Evolutionary conservation across 2,329 filamentous ascomycete genomes (phyloP), one percentile per base, ranked within the genome.

Genomic region (Didymella lethalis): DNA sequence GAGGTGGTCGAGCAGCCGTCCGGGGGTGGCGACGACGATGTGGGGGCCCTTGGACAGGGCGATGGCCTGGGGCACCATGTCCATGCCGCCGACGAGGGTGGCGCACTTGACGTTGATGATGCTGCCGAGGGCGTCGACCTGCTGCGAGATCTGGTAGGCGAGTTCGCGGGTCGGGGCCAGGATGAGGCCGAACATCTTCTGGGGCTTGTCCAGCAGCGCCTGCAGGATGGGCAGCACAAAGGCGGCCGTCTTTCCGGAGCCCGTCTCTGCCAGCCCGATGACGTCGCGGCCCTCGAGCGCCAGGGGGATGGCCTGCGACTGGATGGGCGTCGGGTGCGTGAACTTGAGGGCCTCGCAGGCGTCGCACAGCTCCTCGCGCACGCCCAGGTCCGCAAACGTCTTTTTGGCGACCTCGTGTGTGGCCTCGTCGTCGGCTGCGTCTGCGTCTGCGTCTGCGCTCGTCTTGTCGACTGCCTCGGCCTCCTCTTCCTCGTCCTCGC

Each of bases 11-110:
- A 97, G 83, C 23, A 97, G 81, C 56, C 94, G 87, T 51, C 93
- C 94, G n/a, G 94, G 94, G 0, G 94, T 97, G 0, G 94, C 94
- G 38, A 98, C 93, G 23, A 98, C 83, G 25, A 99, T 89, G 72
- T 99, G 95, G 7, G 95, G 95, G 69, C 94, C 94, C 84, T 97
- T 97, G n/a, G 91, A 92, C 0, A 99, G 85, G 0, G 93, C 90
- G 64, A 99, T 96, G 1, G 90, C 80, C 76, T 99, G 95, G 0
- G 91, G 86, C 0, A 97, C 91, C 92, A 97, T 97, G 65, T 98
- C 94, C 83, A 98, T 88, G 43, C 95, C 95, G 69, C 95, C 95
- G 1, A 98, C 91, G 43, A 99, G 88, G 16, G 94, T 89, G 7
- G 91, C 89, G 71, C 88, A 92, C 71, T 92, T 88, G 36, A 98